Conservation (phyloP, 108 stramenopile genomes). For the Discostella pseudostelligera region DNA sequence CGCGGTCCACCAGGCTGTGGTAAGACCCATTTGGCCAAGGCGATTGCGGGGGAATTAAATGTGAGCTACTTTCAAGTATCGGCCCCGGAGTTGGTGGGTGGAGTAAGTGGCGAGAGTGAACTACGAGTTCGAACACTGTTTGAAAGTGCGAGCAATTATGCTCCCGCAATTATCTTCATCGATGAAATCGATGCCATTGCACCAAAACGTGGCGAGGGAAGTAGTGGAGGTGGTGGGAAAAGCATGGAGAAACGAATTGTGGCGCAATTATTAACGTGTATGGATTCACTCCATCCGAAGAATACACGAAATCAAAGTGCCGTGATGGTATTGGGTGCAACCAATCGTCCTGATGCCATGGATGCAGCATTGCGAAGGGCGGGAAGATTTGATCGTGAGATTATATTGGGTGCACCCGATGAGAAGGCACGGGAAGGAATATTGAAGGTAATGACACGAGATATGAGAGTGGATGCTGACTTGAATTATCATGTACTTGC, state of each 20-base stretch:
- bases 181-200: conserved; percentile 99
- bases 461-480: conserved; percentile 83
- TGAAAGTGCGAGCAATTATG: conserved; percentile 84
- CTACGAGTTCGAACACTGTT: conserved; percentile 90
- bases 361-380: conserved; percentile 94
- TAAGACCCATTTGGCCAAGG: conserved; percentile 94
- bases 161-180: conserved; percentile 96
- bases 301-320: conserved; percentile 60
- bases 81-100: conserved; percentile 96
- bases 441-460: conserved; percentile 76
- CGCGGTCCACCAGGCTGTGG: conserved; percentile 98
- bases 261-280: conserved; percentile 92
- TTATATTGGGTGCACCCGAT: conserved; percentile 94
- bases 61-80: conserved; percentile 79
- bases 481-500: conserved; percentile 86
- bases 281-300: conserved; percentile 83
- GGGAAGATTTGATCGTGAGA: conserved; percentile 98
- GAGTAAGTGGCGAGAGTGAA: conserved; percentile 95
- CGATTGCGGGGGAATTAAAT: conserved; percentile 77
- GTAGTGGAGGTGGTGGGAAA: conserved; percentile 52
- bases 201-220: conserved; percentile 84
- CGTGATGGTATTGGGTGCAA: conserved; percentile 97
- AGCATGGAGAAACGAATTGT: conserved; percentile 98
- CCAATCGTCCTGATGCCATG: conserved; percentile 95
- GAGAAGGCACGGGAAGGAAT: conserved; percentile 88